phyloP scores from a whole-genome alignment of 192 early-diverging fungal species.

The Backusella luteola region DNA sequence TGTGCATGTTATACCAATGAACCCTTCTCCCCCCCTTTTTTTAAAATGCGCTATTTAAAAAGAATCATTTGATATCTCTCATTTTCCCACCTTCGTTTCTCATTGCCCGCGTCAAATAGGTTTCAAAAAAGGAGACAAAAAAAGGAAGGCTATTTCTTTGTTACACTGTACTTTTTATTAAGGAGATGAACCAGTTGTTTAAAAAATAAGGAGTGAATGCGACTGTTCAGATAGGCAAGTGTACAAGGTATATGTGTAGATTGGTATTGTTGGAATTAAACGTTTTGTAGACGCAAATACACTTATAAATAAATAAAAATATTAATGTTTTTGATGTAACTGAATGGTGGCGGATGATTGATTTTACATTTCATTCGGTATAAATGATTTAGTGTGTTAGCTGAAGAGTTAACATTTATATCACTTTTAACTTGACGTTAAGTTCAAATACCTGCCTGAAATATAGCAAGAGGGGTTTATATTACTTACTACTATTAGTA shows the following conservation, averaged over 20 bases:
- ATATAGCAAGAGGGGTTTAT: not conserved
- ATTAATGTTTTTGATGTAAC: not conserved
- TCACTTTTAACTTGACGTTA: not conserved
- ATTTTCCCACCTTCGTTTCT: constrained; percentile 7
- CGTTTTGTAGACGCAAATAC: not conserved
- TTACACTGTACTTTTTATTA: constrained; percentile 5
- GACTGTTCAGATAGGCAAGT: not conserved
- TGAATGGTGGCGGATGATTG: not conserved
- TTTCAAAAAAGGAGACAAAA: constrained; percentile 9
- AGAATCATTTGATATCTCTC: constrained; percentile 7
- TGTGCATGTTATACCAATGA: constrained; percentile 8
- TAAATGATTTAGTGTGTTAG: not conserved
- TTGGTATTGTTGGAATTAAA: not conserved
- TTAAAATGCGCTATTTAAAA: constrained; percentile 8
- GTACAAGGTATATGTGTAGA: not conserved
- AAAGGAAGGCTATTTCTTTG: not conserved
- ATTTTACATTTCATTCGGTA: not conserved
- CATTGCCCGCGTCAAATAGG: constrained; percentile 6
- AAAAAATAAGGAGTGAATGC: constrained; percentile 1
- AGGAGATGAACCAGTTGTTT: constrained; percentile 5
- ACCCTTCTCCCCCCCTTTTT: constrained; percentile 2
- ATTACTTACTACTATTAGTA: not conserved
- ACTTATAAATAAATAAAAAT: not conserved
- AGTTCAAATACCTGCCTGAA: not conserved
- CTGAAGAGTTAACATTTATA: not conserved